A percentile compares a stretch with the other conserved stretches of the same genome.
phyloP scores from a whole-genome alignment of 2,329 filamentous ascomycete species.

The Alternaria novae-zelandiae region DNA sequence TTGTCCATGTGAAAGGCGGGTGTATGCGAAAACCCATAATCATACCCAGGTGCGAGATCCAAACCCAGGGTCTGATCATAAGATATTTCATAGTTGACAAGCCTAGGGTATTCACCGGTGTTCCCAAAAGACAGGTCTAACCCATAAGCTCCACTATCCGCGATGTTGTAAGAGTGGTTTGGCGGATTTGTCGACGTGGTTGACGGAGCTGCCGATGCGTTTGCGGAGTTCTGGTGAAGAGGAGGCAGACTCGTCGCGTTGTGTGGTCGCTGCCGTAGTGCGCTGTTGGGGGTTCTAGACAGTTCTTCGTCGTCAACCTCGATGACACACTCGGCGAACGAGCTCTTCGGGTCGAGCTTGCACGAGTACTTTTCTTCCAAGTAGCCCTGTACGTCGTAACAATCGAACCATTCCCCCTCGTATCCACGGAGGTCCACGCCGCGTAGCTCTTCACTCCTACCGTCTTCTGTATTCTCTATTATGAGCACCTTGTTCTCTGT shows the following conservation, averaged over 20 bases:
- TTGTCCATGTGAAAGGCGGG: conserved; percentile 12
- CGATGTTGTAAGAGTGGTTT: conserved; percentile 3
- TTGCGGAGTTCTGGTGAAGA: conserved; percentile 4
- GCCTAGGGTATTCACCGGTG: conserved; percentile 16
- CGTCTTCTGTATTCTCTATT: conserved; percentile 19
- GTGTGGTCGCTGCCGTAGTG: neutral
- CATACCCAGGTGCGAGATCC: conserved; percentile 41
- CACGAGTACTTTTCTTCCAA: conserved; percentile 67
- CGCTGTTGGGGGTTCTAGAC: neutral
- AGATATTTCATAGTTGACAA: conserved; percentile 25
- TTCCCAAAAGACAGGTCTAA: conserved; percentile 29
- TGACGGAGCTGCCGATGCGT: neutral
- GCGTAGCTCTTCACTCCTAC: conserved; percentile 27
- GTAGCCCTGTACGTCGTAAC: conserved; percentile 78
- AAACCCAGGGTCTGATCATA: conserved; percentile 42
- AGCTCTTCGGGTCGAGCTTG: conserved; percentile 64
- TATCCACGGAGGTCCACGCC: conserved; percentile 65
- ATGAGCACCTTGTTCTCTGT: conserved; percentile 36
- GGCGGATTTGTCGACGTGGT: neutral
- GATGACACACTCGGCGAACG: conserved; percentile 61
- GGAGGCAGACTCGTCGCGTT: conserved; percentile 2
- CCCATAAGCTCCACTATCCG: conserved; percentile 24
- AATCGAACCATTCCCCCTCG: conserved; percentile 77
- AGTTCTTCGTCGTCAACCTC: conserved; percentile 33
- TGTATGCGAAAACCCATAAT: conserved; percentile 20